Percentiles rank a stretch among this genome's conserved stretches.
These are phyloP conservation scores for Quercus tomentella DNA, from an alignment of 331 rosid genomes.

Conservation along the genomic window DNA sequence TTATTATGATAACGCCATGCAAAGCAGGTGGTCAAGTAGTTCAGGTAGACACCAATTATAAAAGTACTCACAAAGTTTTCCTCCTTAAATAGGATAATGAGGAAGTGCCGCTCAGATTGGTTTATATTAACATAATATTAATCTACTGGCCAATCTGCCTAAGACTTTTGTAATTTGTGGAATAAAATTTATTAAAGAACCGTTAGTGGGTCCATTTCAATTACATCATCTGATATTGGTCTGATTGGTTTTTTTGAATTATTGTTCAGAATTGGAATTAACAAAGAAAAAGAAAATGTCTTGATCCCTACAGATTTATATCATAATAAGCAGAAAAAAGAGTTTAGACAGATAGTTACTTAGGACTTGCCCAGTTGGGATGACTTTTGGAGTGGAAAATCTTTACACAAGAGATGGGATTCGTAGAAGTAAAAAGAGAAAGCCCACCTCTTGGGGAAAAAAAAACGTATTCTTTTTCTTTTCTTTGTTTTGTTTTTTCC, in stretches of 20 bases:
- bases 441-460: background rate
- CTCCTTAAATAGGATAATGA: constrained; percentile 26
- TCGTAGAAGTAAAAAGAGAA: constrained; percentile 27
- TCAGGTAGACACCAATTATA: constrained; percentile 25
- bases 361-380: constrained; percentile 33
- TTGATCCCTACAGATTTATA: constrained; percentile 26
- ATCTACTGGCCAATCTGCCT: constrained; percentile 31
- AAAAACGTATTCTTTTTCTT: background rate
- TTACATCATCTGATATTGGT: constrained; percentile 23
- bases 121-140: constrained; percentile 13
- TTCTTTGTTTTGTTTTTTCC: background rate
- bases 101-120: constrained; percentile 10
- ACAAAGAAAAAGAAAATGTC: constrained; percentile 15
- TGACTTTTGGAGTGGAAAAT: constrained; percentile 24
- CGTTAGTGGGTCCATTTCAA: constrained; percentile 31
- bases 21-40: constrained; percentile 19
- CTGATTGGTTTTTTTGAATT: constrained; percentile 19
- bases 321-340: constrained; percentile 24
- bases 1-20: background rate
- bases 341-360: constrained; percentile 31
- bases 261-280: constrained; percentile 32
- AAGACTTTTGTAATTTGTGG: constrained; percentile 11
- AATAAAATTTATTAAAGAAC: constrained; percentile 14
- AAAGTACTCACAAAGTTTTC: background rate
- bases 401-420: constrained; percentile 12